Evolutionary conservation across 768 basidiomycete genomes (phyloP).

Genomic region (Collybia nuda): DNA sequence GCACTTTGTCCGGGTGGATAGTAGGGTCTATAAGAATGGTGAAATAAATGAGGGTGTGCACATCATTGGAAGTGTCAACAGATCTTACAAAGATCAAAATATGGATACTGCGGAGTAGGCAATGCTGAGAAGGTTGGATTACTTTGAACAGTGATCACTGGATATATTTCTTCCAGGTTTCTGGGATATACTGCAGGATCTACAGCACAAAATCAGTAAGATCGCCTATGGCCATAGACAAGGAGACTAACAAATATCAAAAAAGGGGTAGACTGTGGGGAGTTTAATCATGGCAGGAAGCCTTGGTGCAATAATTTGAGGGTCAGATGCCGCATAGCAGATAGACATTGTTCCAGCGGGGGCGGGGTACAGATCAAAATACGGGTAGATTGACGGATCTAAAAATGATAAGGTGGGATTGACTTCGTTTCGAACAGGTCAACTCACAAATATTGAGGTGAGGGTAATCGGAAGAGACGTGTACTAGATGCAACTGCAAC

Average conservation of each 20-base stretch:
- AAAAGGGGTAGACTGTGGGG: conserved; percentile 24
- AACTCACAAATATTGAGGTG: conserved; percentile 15
- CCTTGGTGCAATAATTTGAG: background rate
- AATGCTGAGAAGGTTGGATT: background rate
- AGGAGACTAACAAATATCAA: conserved; percentile 29
- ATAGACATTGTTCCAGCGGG: background rate
- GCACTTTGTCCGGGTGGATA: conserved; percentile 9
- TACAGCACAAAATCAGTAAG: background rate
- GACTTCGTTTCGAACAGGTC: background rate
- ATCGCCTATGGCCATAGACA: background rate
- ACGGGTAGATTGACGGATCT: conserved; percentile 34
- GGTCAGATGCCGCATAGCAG: background rate
- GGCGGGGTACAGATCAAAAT: conserved; percentile 30
- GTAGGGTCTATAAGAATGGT: conserved; percentile 9
- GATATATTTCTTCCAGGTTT: conserved; percentile 36
- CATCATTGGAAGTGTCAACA: too few species aligned
- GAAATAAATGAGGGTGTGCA: background rate
- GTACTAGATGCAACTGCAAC: too few species aligned
- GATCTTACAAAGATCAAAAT: conserved; percentile 16
- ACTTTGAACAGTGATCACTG: conserved; percentile 8
- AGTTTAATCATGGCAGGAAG: conserved; percentile 4
- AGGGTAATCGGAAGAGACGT: conserved; percentile 11
- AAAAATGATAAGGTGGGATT: conserved; percentile 12
- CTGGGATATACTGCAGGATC: conserved; percentile 33
- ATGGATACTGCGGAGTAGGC: conserved; percentile 8